Base-by-base conservation (phyloP, 805 yeast genomes). In the Kregervanrija pseudodelftensis region DNA sequence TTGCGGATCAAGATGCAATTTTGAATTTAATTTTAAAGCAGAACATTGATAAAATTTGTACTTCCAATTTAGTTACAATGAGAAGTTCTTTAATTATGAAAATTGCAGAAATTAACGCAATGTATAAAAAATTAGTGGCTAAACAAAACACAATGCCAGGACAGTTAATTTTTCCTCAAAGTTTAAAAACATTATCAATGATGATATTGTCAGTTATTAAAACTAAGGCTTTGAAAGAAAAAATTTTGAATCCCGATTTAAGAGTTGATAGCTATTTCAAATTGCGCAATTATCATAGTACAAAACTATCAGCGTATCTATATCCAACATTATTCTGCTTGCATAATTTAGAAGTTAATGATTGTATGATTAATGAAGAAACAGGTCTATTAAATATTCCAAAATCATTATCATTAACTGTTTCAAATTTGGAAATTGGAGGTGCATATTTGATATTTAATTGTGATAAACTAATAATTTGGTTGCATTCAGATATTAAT, bases 321-420 rank as follows among this genome's bases (percentile, higher is more conserved):
- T 93, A 90, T 57, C 98, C 99, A 1, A 79, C 84, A 10, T 68
- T 91, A 45, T 70, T 85, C 31, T 85, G 85, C 35, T 61, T 91
- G 22, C 95, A 89, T 59, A 71, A 76, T 3, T 62, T 86, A 46
- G 64, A 65, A 2, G 82, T 76, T 9, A 67, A 66, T 1, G 95
- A 86, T 49, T 79, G 80, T 37, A 67, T 68, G 5, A 65, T 58
- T 28, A 76, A 74, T 50, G 64, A 64, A 39, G 64, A 68, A 54
- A 61, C 51, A 52, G 74, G 59, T 43, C 54, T 62, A 48, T 75
- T 77, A 59, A 63, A 54, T n/a, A 55, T 72, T 51, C 95, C 83
- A 3, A 65, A 50, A 50, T 73, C 65, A 53, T 63, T 67, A 31
- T 74, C 72, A 33, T 76, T 76, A 50, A 52, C 75, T 16, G 57